Evolutionary conservation across 805 yeast genomes (phyloP), one percentile per base, ranked within the genome.

Genomic region (Priceomyces haplophilus): DNA sequence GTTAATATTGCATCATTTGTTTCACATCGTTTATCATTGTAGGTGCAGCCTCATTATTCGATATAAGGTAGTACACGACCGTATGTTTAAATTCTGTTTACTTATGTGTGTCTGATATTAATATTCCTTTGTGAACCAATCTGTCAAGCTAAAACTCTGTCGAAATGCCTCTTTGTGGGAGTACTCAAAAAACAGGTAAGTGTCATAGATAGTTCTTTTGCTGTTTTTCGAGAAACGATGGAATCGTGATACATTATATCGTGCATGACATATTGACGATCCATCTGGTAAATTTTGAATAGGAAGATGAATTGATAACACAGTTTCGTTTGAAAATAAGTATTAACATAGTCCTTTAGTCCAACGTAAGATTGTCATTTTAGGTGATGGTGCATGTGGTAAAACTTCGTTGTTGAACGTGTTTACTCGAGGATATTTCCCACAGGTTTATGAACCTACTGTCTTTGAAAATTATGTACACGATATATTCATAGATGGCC

Each of bases 351-450:
- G 49, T 3, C 21, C 20, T 12, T 16, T 54, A 72, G 88, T 88
- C 49, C 89, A 88, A 65, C 84, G 97, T 54, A 90, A 90, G 63
- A 88, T 90, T 42, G 98, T 90, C 55, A 90, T 90, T 48, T 73
- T 91, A 20, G 98, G 98, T 39, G 97, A 91, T 67, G 97, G 98
- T 79, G 97, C 98, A 17, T 91, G 97, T 72, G 99, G 99, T 66
- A 91, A 91, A 64, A 91, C 99, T 2, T 90, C 97, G 8, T 73
- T 93, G 42, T 73, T 91, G 58, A 93, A 91, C 61, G 97, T 93
- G 49, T 93, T 91, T 69, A 93, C 99, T 4, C 75, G 97, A 54
- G 99, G 99, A 1, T 93, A 91, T 65, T 91, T 91, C 70, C 98
- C 98, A 7, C 97, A 93, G 61, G 98, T 91, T 16, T 91, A 91